Base-by-base conservation (phyloP, 2,329 filamentous ascomycete species). In the Teratosphaeria nubilosa region DNA sequence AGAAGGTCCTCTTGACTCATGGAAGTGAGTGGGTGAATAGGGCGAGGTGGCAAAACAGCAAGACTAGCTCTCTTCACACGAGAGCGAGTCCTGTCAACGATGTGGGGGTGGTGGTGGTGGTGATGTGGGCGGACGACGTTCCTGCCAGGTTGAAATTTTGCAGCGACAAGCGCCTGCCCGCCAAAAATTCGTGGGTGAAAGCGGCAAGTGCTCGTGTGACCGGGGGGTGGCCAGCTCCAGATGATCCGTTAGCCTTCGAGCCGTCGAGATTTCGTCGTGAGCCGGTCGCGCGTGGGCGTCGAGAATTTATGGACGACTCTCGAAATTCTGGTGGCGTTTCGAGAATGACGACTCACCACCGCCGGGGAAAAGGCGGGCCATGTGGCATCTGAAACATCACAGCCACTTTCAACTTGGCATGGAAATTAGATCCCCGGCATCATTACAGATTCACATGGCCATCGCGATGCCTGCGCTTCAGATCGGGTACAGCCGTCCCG, bases 1-100 rank as follows among this genome's bases (percentile, higher is more conserved):
- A 95, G 84, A 72, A 95, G 85, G 77, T 95, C 89, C 79, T 86
- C 88, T 76, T 83, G 86, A 87, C 85, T 91, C 91, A 96, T 96
- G 86, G 85, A 41, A 89, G 75, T 56, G 64, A 20, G 78, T 78
- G 25, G 76, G 80, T 34, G 70, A 73, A 2, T 78, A 82, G 1
- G 71, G 75, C 56, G 81, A 79, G 4, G 76, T 78, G 61, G 62
- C 68, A 1, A 6, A 45, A 45, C 16, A 45, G 37, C 37, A 45
- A 45, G 37, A 45, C 37, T 45, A 16, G 80, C 76, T 2, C 82
- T 85, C 57, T 61, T 53, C 13, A 53, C 20, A 25, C 25, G 24
- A 53, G 51, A 53, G 51, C 51, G 25, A 30, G 51, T 30, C 51
- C 6, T 48, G 41, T 22, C 41, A 48, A 48, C 20, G 11, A 13